A percentile compares a stretch with the other conserved stretches of the same genome.
Evolutionary conservation across 495 filamentous ascomycete species (phyloP).

Genomic region (Cercophora samala): DNA sequence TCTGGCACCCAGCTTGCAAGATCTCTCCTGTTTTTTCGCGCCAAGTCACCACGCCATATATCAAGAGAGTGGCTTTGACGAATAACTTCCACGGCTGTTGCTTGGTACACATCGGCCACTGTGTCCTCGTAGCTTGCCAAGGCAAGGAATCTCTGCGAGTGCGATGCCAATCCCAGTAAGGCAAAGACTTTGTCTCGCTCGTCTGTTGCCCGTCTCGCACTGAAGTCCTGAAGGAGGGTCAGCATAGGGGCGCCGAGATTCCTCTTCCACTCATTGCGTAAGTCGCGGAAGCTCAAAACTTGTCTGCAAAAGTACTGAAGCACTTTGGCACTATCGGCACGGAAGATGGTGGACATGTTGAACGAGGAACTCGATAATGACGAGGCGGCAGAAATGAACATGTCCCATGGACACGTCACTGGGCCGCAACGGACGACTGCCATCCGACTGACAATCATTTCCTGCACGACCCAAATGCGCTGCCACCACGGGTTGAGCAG

Average conservation of each 20-base stretch:
- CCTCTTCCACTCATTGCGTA: background rate
- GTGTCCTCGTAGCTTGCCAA: background rate
- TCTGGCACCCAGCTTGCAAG: conserved; percentile 10
- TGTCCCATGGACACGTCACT: conserved; percentile 2
- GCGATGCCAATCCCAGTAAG: background rate
- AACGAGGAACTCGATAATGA: background rate
- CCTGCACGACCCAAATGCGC: conserved; percentile 15
- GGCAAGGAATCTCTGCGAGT: background rate
- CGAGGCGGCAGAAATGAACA: conserved; percentile 11
- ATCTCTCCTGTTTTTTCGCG: conserved; percentile 4
- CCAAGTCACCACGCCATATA: conserved; percentile 11
- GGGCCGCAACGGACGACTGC: conserved; percentile 11
- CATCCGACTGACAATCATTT: background rate
- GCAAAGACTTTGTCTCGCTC: conserved; percentile 14
- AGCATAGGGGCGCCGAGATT: conserved; percentile 2
- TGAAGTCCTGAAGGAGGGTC: conserved; percentile 9
- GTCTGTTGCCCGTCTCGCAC: conserved; percentile 9
- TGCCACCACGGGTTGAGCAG: conserved; percentile 13
- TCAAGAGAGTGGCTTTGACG: background rate
- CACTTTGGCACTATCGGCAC: conserved; percentile 7
- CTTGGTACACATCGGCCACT: background rate
- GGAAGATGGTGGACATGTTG: background rate
- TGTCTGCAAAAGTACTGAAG: conserved; percentile 8
- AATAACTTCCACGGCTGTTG: conserved; percentile 1
- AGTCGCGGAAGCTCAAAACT: background rate